Conservation (phyloP, 148 eudicot genomes). For the Vaccinium darrowii region DNA sequence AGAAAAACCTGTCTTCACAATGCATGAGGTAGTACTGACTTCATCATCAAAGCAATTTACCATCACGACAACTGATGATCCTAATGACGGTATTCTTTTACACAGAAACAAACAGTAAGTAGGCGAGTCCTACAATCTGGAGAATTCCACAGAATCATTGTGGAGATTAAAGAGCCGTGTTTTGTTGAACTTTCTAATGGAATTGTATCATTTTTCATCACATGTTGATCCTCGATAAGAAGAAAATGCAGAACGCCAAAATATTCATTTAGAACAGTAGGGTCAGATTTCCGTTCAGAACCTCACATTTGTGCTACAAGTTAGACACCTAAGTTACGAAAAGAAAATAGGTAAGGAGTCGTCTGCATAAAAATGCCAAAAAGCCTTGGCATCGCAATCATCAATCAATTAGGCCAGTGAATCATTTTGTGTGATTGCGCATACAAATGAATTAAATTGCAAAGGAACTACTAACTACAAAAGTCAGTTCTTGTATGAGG, state of each 20-base stretch:
- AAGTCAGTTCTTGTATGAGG: background rate
- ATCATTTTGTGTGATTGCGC: background rate
- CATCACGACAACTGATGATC: background rate
- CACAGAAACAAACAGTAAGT: background rate
- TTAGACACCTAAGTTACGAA: background rate
- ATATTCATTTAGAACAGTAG: too few relatives aligned
- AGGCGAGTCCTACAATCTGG: background rate
- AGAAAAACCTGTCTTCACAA: background rate
- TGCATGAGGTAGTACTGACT: background rate
- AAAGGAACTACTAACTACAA: background rate
- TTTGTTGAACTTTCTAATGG: background rate
- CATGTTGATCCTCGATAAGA: background rate
- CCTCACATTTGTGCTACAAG: background rate
- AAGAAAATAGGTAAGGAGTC: background rate
- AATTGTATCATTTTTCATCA: background rate
- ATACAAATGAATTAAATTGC: background rate
- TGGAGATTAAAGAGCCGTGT: background rate
- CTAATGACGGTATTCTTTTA: background rate
- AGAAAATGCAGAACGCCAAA: background rate
- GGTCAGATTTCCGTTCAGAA: background rate
- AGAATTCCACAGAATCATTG: background rate
- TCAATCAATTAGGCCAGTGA: background rate
- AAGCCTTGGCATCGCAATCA: background rate
- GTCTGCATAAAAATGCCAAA: background rate
- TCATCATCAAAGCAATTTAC: background rate